phyloP scores from a whole-genome alignment of 2,329 filamentous ascomycete genomes.

The Botrytis fabae region DNA sequence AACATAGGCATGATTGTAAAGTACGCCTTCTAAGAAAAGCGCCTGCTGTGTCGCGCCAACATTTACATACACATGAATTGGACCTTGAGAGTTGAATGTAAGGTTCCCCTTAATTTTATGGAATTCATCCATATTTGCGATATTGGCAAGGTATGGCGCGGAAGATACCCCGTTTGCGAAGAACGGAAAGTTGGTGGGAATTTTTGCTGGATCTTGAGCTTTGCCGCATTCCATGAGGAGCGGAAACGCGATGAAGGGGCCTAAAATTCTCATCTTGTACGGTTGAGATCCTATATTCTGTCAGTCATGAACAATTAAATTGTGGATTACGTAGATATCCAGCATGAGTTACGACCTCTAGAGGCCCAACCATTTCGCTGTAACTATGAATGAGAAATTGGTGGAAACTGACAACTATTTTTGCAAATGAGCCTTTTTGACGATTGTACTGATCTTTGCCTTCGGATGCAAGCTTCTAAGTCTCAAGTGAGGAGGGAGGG shows the following conservation, averaged over 20 bases:
- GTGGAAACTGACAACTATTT: background rate
- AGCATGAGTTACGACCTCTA: background rate
- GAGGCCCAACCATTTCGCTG: background rate
- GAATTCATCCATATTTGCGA: background rate
- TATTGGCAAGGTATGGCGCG: background rate
- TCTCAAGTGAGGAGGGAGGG: background rate
- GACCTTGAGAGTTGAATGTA: background rate
- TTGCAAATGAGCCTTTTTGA: background rate
- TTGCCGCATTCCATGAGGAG: too few relatives aligned
- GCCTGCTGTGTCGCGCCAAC: background rate
- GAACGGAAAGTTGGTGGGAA: background rate
- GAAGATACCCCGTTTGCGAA: background rate
- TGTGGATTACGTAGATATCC: background rate
- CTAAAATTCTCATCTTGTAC: background rate
- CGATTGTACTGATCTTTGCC: background rate
- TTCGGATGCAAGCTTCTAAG: background rate
- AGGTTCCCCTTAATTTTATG: background rate
- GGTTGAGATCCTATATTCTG: background rate
- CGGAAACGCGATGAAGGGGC: rapidly evolving
- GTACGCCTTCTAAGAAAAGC: background rate
- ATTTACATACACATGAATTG: background rate
- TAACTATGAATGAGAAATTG: background rate
- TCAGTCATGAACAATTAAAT: background rate
- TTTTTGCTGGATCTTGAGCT: background rate
- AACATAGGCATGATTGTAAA: background rate